Evolutionary conservation across 169 alveolate genomes (phyloP).

Genomic region (Cryptosporidium andersoni): DNA sequence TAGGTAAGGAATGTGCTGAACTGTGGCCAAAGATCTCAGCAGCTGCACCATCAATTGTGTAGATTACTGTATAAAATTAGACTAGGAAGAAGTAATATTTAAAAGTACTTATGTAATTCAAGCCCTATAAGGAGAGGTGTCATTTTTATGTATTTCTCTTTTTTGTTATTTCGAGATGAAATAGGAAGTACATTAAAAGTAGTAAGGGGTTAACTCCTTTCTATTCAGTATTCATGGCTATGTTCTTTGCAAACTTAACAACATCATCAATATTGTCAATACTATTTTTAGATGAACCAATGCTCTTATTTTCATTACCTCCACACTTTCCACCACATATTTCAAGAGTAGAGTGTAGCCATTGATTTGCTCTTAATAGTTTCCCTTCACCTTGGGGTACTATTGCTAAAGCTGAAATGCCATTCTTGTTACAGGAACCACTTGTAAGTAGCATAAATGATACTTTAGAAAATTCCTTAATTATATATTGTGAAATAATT

Average conservation of each 20-base stretch:
- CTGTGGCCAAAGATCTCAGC: slow-evolving; percentile 99
- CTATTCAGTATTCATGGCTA: neutral
- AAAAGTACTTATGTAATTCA: too few species aligned
- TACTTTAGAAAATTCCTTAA: slow-evolving; percentile 3
- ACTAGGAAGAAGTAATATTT: too few species aligned
- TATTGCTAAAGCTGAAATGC: slow-evolving; percentile 44
- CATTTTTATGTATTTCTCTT: too few species aligned
- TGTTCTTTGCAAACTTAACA: slow-evolving; percentile 6
- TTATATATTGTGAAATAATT: slow-evolving; percentile 21
- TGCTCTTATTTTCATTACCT: slow-evolving; percentile 24
- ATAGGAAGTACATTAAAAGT: too few species aligned
- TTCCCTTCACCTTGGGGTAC: slow-evolving; percentile 26
- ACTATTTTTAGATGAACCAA: slow-evolving; percentile 55
- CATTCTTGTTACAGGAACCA: slow-evolving; percentile 47
- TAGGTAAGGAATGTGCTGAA: slow-evolving; percentile 99
- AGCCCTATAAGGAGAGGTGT: too few species aligned
- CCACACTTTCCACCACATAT: slow-evolving; percentile 63
- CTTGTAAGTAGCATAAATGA: slow-evolving; percentile 51
- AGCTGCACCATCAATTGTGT: slow-evolving; percentile 97
- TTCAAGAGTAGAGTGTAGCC: slow-evolving; percentile 53
- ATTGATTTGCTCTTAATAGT: neutral
- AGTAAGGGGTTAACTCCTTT: neutral
- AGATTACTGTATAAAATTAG: slow-evolving; percentile 57
- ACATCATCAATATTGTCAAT: slow-evolving; percentile 7
- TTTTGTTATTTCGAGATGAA: too few species aligned